These are phyloP conservation scores for Lachancea mirantina DNA, from an alignment of 805 yeast genomes.

Conservation along the genomic window DNA sequence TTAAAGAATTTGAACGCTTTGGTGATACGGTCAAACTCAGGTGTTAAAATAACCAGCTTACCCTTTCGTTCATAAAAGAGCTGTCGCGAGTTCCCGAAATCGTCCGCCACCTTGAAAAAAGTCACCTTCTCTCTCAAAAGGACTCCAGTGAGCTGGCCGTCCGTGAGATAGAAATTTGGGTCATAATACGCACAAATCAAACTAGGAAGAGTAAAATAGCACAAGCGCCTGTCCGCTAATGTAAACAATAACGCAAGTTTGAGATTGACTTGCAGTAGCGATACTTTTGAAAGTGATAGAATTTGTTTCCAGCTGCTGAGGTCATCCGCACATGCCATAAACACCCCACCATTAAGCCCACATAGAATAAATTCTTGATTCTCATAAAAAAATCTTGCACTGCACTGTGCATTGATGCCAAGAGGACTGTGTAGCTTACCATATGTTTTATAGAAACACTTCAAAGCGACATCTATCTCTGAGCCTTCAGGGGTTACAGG, in stretches of 20 bases:
- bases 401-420: slow-evolving; percentile 28
- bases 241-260: slow-evolving; percentile 51
- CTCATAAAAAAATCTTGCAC: slow-evolving; percentile 40
- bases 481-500: slow-evolving; percentile 49
- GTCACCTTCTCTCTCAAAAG: slow-evolving; percentile 47
- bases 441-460: slow-evolving; percentile 23
- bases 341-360: slow-evolving; percentile 62
- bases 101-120: slow-evolving; percentile 63
- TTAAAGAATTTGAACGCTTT: slow-evolving; percentile 28
- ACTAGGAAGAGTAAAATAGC: slow-evolving; percentile 57
- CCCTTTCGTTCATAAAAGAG: slow-evolving; percentile 49
- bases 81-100: slow-evolving; percentile 52
- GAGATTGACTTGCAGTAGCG: slow-evolving; percentile 44
- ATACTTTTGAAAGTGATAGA: slow-evolving; percentile 43
- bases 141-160: slow-evolving; percentile 39
- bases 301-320: slow-evolving; percentile 51
- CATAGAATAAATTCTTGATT: slow-evolving; percentile 42
- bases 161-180: slow-evolving; percentile 26
- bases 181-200: slow-evolving; percentile 52
- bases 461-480: slow-evolving; percentile 40
- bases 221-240: slow-evolving; percentile 50
- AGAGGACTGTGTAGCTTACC: background rate
- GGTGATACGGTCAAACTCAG: slow-evolving; percentile 29
- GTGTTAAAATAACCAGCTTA: slow-evolving; percentile 36
- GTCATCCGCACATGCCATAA: slow-evolving; percentile 32